Base-by-base conservation (phyloP, 2,329 filamentous ascomycete species). In the Phialophora chinensis region DNA sequence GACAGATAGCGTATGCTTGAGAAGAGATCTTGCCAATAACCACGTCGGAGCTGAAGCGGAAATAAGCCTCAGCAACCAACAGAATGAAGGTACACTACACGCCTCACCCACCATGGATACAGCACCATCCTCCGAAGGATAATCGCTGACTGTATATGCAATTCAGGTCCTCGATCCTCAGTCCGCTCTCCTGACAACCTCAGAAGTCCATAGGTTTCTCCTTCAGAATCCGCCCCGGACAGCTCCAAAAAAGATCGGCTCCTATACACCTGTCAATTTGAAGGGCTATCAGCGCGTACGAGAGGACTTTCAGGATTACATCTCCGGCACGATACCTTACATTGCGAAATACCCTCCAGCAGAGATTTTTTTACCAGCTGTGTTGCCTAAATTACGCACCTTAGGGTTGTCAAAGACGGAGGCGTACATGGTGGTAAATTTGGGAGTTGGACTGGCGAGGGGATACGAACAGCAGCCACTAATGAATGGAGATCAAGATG, bases 361-460 rank as follows among this genome's bases (percentile, higher is more conserved):
- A 44, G 79, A 81, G 55, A 66, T 69, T 4, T 79, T 79, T 1
- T 71, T 82, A 17, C 75, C 76, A 8, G 71, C 75, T 8, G 71
- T 82, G 3, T 74, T 82, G 27, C 71, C 70, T 0, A 73, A 73
- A 14, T 67, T 82, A 5, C 74, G 77, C 52, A 78, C 78, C 0
- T 82, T 77, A 57, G 76, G 75, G 17, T 72, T 83, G 20, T 82
- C 80, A 31, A 83, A 83, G 70, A 79, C 78, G 0, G 81, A 83
- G 71, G 78, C 81, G 10, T 68, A 82, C 20, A 81, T 79, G 75
- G 77, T 83, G 59, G 70, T 83, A 23, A 82, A 83, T 66, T 71
- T 83, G 29, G 80, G 81, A 0, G 71, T 82, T 17, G 81, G 80
- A 2, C 29, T 79, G 17, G 64, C 62, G 4, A 54, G 57, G 25